These are phyloP conservation scores for Pelargonium citronellum DNA, from an alignment of 441 rosid genomes.

Conservation along the genomic window DNA sequence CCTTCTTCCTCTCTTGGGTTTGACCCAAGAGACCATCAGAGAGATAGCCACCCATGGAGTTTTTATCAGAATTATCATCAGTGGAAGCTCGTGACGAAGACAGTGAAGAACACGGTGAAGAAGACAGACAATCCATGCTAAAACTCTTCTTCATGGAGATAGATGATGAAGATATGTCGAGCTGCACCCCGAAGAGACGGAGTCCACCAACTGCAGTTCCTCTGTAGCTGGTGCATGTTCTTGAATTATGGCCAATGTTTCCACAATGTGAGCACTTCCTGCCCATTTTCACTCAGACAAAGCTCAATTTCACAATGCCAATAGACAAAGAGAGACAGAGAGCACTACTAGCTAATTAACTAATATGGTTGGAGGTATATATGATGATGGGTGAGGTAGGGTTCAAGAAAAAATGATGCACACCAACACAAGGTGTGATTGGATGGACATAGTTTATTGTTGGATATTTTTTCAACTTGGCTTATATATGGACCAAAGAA, in stretches of 20 bases:
- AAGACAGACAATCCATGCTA: constrained; percentile 65
- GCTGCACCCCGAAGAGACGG: constrained; percentile 74
- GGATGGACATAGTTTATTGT: constrained; percentile 50
- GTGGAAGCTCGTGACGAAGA: constrained; percentile 34
- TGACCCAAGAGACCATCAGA: constrained; percentile 51
- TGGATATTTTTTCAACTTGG: constrained; percentile 38
- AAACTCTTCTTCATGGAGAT: constrained; percentile 54
- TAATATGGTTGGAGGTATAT: constrained; percentile 35
- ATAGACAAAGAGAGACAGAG: constrained; percentile 16
- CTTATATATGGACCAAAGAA: constrained; percentile 15
- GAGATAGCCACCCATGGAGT: constrained; percentile 34
- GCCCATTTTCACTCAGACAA: constrained; percentile 53
- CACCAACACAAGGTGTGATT: constrained; percentile 47
- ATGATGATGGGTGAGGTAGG: constrained; percentile 37
- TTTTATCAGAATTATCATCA: constrained; percentile 30
- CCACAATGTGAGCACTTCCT: constrained; percentile 89
- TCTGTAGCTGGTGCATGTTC: constrained; percentile 54
- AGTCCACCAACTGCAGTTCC: constrained; percentile 32
- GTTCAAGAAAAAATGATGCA: constrained; percentile 50
- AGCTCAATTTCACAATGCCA: constrained; percentile 18
- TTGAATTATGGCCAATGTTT: constrained; percentile 73
- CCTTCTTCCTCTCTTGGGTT: constrained; percentile 58
- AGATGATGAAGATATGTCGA: constrained; percentile 39
- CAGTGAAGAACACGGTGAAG: constrained; percentile 34
- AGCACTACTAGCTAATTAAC: constrained; percentile 7